A percentile compares a stretch with the other conserved stretches of the same genome.
These are phyloP conservation scores for Cystobasidiopsis lactophilus DNA, from an alignment of 768 basidiomycete species.

Conservation along the genomic window DNA sequence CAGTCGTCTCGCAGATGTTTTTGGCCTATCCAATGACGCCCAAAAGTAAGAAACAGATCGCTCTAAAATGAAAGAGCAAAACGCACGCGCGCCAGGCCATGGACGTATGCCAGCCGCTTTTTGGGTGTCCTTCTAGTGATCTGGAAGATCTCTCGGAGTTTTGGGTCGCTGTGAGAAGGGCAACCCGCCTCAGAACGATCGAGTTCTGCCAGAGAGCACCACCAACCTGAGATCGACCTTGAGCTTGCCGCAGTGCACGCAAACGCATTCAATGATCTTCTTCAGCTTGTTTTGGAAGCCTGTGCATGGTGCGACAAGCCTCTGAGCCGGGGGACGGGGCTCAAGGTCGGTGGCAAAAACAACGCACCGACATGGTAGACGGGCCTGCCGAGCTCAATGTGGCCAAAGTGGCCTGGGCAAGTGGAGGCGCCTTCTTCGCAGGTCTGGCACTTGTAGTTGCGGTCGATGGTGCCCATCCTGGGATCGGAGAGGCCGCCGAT, in stretches of 20 bases:
- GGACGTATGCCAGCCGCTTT: constrained; percentile 18
- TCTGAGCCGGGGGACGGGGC: neutral
- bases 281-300: constrained; percentile 96
- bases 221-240: constrained; percentile 43
- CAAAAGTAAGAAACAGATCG: neutral
- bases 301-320: constrained; percentile 24
- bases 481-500: constrained; percentile 91
- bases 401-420: constrained; percentile 97
- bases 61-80: neutral
- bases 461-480: constrained; percentile 89
- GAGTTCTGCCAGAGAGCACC: neutral
- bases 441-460: constrained; percentile 97
- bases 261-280: constrained; percentile 97
- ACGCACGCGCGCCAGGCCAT: constrained; percentile 15
- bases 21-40: constrained; percentile 38
- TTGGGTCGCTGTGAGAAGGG: constrained; percentile 9
- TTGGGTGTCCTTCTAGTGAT: constrained; percentile 20
- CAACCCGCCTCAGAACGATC: neutral
- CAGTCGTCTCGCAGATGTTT: constrained; percentile 66
- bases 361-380: constrained; percentile 5
- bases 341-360: neutral
- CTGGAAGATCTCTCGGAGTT: constrained; percentile 15
- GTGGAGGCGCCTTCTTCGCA: constrained; percentile 99
- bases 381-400: constrained; percentile 36
- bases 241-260: constrained; percentile 92